These are phyloP conservation scores for Didymella sp. DNA, from an alignment of 2,329 filamentous ascomycete species.

Conservation along the genomic window DNA sequence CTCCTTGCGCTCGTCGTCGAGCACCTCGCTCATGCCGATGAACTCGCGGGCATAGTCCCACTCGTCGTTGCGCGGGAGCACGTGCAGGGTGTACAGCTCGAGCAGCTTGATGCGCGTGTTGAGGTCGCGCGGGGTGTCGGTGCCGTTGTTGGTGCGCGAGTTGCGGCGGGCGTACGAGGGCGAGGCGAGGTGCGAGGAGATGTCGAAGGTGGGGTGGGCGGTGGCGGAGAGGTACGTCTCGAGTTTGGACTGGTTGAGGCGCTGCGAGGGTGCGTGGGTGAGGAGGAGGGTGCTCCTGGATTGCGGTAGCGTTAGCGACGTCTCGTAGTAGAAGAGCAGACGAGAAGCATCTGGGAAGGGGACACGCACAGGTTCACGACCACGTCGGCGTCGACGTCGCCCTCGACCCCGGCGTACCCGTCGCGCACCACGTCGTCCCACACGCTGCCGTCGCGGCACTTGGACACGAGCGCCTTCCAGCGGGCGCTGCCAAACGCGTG, in stretches of 20 bases:
- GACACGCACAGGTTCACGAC: slow-evolving; percentile 83
- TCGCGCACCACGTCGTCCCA: slow-evolving; percentile 92
- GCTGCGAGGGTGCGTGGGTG: slow-evolving; percentile 85
- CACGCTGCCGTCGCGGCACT: slow-evolving; percentile 86
- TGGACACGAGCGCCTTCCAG: slow-evolving; percentile 82
- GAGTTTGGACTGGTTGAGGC: slow-evolving; percentile 82
- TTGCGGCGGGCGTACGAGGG: slow-evolving; percentile 44
- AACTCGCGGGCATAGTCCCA: slow-evolving; percentile 97
- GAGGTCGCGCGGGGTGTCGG: slow-evolving; percentile 83
- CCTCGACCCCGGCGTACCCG: slow-evolving; percentile 87
- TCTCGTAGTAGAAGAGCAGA: too few species aligned
- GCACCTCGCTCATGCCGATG: slow-evolving; percentile 81
- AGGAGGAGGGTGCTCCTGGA: slow-evolving; percentile 72
- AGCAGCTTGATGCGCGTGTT: slow-evolving; percentile 88
- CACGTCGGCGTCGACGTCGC: slow-evolving; percentile 91
- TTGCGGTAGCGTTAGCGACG: too few species aligned
- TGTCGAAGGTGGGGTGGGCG: slow-evolving; percentile 74
- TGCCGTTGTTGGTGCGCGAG: slow-evolving; percentile 60
- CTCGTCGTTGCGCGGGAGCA: slow-evolving; percentile 90
- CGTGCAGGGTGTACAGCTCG: slow-evolving; percentile 93
- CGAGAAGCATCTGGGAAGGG: slow-evolving; percentile 72
- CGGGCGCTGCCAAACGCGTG: slow-evolving; percentile 82
- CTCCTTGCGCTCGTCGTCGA: slow-evolving; percentile 91
- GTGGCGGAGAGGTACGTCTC: slow-evolving; percentile 87
- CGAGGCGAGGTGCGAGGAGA: slow-evolving; percentile 68